Percentiles rank a stretch among this genome's conserved stretches.
Evolutionary conservation across 1,284 basidiomycete species (phyloP).

Genomic region (Trichosporon asahii): DNA sequence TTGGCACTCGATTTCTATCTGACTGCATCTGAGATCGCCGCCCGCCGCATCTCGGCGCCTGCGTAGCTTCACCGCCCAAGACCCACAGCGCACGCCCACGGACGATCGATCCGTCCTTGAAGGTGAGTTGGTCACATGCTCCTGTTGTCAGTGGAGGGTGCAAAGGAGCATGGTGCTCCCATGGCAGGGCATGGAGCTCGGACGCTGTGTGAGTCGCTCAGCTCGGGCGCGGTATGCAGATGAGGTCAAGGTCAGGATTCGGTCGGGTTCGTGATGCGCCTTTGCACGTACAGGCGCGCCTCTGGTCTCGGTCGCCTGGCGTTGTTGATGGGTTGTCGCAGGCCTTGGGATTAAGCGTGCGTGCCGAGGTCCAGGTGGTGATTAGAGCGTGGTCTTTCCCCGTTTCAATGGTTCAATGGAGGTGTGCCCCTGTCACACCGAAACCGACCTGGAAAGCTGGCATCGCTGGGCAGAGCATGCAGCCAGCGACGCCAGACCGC

Average conservation of each 20-base stretch:
- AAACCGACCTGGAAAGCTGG: not conserved
- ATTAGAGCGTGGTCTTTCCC: not conserved
- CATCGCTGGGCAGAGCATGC: too few species aligned
- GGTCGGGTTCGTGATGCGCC: not conserved
- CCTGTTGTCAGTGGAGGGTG: not conserved
- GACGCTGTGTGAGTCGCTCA: not conserved
- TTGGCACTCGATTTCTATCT: not conserved
- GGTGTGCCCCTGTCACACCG: conserved; percentile 1
- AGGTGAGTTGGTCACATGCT: conserved; percentile 3
- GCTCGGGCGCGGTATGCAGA: not conserved
- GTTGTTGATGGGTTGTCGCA: not conserved
- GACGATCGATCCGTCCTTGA: not conserved
- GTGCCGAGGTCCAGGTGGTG: not conserved
- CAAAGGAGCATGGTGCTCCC: not conserved
- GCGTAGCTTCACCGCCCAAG: not conserved
- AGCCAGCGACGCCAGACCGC: not conserved
- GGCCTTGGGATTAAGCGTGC: not conserved
- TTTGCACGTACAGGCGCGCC: not conserved
- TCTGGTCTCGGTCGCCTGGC: not conserved
- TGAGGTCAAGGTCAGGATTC: not conserved
- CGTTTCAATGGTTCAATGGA: not conserved
- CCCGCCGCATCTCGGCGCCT: not conserved
- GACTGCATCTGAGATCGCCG: not conserved
- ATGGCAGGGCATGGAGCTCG: not conserved
- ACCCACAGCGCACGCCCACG: not conserved